Evolutionary conservation across 2,329 filamentous ascomycete species (phyloP).

Genomic region (Trichoderma asperellum): DNA sequence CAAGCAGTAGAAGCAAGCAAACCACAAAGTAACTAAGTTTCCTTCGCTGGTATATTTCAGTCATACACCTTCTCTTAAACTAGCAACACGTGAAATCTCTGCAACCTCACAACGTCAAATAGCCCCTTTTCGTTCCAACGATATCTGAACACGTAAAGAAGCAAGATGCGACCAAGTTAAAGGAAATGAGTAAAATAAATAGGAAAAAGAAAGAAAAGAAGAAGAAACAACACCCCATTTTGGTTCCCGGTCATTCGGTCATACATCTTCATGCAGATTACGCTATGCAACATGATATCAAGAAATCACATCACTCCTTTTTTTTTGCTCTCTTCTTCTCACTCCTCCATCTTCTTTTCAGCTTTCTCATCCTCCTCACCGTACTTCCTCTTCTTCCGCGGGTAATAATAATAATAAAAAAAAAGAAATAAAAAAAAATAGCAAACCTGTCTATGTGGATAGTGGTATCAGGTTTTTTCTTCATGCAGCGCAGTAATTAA

Average conservation of each 20-base stretch:
- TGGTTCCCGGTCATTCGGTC: background rate
- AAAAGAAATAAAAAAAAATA: background rate
- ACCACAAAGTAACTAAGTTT: background rate
- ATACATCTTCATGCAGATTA: constrained; percentile 9
- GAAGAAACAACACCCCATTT: background rate
- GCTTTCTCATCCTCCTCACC: background rate
- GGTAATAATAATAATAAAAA: background rate
- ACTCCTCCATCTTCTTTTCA: background rate
- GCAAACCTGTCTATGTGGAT: background rate
- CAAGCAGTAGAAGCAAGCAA: background rate
- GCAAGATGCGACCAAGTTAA: background rate
- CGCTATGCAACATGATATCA: constrained; percentile 5
- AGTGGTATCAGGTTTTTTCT: background rate
- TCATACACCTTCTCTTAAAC: background rate
- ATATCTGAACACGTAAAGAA: background rate
- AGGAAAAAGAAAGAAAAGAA: background rate
- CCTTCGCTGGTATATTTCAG: background rate
- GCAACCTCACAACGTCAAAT: background rate
- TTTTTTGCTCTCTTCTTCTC: background rate
- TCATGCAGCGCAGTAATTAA: background rate
- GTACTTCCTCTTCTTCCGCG: background rate
- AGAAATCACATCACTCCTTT: background rate
- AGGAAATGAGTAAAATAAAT: background rate
- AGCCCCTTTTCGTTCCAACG: background rate
- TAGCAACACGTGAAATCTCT: background rate